Evolutionary conservation across 257 asterid species (phyloP).

Genomic region (Thymus quinquecostatus): DNA sequence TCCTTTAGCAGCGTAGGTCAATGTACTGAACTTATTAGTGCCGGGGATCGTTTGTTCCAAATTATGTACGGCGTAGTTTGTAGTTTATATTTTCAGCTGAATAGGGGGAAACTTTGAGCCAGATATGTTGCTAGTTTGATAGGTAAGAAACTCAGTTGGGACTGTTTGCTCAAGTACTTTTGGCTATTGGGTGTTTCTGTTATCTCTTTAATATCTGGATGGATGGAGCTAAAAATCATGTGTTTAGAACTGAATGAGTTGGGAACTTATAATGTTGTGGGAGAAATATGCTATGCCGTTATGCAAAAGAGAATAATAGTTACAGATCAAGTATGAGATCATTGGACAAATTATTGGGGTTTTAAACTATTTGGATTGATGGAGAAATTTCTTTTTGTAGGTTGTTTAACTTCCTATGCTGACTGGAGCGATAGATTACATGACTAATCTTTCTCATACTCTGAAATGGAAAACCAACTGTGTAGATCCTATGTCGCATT

Average conservation of each 20-base stretch:
- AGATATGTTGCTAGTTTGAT: conserved; percentile 17
- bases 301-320: not conserved
- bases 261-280: not conserved
- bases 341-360: not conserved
- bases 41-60: conserved; percentile 13
- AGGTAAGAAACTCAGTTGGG: not conserved
- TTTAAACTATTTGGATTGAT: conserved; percentile 5
- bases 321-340: not conserved
- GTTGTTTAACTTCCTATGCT: not conserved
- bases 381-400: not conserved
- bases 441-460: conserved; percentile 2
- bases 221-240: conserved; percentile 2
- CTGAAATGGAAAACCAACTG: too few species aligned
- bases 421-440: not conserved
- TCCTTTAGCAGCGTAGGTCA: not conserved
- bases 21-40: not conserved
- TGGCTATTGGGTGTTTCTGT: not conserved
- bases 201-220: not conserved
- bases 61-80: too few species aligned
- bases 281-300: not conserved
- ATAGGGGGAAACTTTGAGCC: conserved; percentile 1
- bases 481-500: not conserved
- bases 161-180: not conserved
- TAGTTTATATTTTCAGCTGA: conserved; percentile 14
- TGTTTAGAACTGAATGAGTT: not conserved